Percentiles rank a stretch among this genome's conserved stretches.
These are phyloP conservation scores for Termitomyces sp. DNA, from an alignment of 768 basidiomycete genomes.

Conservation along the genomic window DNA sequence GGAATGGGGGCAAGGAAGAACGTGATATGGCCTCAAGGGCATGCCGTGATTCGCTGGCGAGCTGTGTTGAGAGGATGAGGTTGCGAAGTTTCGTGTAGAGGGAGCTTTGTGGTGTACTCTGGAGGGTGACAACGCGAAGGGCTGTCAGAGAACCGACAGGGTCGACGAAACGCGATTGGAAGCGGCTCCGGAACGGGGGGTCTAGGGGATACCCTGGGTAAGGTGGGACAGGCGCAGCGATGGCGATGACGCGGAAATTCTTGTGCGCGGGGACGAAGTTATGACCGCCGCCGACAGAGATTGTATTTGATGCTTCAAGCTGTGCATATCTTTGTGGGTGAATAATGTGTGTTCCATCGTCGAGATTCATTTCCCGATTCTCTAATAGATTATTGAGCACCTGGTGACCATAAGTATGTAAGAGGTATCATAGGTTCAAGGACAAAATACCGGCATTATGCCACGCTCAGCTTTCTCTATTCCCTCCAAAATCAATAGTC, in stretches of 20 bases:
- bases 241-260: conserved; percentile 65
- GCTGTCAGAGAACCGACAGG: conserved; percentile 46
- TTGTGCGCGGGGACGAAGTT: conserved; percentile 61
- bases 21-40: conserved; percentile 49
- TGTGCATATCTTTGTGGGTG: conserved; percentile 56
- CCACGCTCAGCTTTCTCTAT: conserved; percentile 71
- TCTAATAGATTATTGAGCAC: conserved; percentile 65
- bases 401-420: conserved; percentile 16
- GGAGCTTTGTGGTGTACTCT: conserved; percentile 9
- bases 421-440: neutral
- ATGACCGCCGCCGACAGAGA: conserved; percentile 29
- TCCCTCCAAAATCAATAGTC: conserved; percentile 61
- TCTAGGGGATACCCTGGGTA: conserved; percentile 63
- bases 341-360: conserved; percentile 67
- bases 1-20: conserved; percentile 54
- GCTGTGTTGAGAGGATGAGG: conserved; percentile 57
- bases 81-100: conserved; percentile 45
- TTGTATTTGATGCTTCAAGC: conserved; percentile 30
- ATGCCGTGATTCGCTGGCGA: conserved; percentile 53
- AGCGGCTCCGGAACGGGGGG: conserved; percentile 65
- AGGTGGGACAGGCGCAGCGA: conserved; percentile 65
- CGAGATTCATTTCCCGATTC: conserved; percentile 72
- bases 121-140: conserved; percentile 20
- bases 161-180: conserved; percentile 65
- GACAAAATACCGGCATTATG: conserved; percentile 56